Evolutionary conservation across 768 basidiomycete genomes (phyloP), one percentile per base, ranked within the genome.

Genomic region (Trametes cubensis): DNA sequence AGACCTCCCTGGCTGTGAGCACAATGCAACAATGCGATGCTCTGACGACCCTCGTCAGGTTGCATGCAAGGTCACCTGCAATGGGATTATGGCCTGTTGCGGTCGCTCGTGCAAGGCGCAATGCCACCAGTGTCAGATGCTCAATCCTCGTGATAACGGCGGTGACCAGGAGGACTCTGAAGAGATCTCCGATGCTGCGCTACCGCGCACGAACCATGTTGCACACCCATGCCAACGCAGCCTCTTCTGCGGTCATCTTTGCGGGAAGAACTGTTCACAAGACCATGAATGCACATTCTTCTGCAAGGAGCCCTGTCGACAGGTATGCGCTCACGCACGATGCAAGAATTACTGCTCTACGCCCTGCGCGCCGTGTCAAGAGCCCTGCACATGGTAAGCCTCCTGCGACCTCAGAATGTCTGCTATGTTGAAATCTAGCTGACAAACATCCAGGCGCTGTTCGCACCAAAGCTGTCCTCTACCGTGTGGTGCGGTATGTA

Each of bases 401-500:
- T n/a, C n/a, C n/a, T n/a, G n/a, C n/a, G n/a, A n/a, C n/a, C n/a
- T n/a, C n/a, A n/a, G n/a, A n/a, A n/a, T n/a, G n/a, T 48, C 4
- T 25, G 34, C 34, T 11, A 4, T 10, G 39, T 23, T 13, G 14
- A 23, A 30, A 26, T 14, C 21, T 61, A 18, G 44, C 10, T 28
- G 15, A 55, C 6, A 13, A 26, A 23, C 25, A n/a, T 7, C 3
- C 48, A 84, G 84, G 86, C 67, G 45, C 2, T 90, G 88, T 66
- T 65, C 76, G 11, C 88, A 89, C 65, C 63, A 78, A 28, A 58
- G 52, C 1, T 90, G 89, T 60, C 81, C 82, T 4, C 79, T 90
- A 7, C 81, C 86, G 0, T 90, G 89, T 67, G 87, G 88, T 15
- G 87, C 87, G 4, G 88, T 88, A 60, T 74, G 86, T 34, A 10